Percentiles rank a stretch among this genome's conserved stretches.
phyloP scores from a whole-genome alignment of 768 basidiomycete species.

The Myochromella boudieri region DNA sequence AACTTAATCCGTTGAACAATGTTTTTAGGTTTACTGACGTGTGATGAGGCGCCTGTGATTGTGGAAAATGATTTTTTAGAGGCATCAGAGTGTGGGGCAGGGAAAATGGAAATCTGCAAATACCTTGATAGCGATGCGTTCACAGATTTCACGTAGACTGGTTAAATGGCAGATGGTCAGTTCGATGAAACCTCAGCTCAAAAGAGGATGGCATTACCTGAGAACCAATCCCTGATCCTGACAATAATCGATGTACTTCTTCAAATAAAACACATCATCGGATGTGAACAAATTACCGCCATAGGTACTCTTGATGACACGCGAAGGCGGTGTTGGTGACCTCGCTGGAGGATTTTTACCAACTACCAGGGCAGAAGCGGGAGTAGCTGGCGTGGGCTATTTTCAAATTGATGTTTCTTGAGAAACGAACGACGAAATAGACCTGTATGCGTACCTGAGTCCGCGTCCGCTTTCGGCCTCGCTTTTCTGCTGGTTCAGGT shows the following conservation, averaged over 20 bases:
- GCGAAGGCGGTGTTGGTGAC: conserved; percentile 80
- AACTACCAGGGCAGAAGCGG: conserved; percentile 64
- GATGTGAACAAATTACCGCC: conserved; percentile 86
- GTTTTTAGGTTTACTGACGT: conserved; percentile 49
- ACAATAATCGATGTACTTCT: conserved; percentile 89
- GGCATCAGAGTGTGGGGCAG: not conserved
- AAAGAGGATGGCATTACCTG: conserved; percentile 44
- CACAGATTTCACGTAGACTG: conserved; percentile 82
- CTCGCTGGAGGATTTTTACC: conserved; percentile 71
- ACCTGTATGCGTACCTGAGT: conserved; percentile 36
- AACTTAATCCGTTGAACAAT: not conserved
- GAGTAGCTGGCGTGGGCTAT: conserved; percentile 62
- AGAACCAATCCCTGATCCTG: conserved; percentile 84
- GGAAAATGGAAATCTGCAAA: conserved; percentile 5
- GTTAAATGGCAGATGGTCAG: conserved; percentile 1
- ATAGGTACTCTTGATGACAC: conserved; percentile 86
- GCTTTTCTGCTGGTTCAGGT: conserved; percentile 40
- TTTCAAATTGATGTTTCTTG: not conserved
- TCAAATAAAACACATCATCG: conserved; percentile 80
- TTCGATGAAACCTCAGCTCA: not conserved
- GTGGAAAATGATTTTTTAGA: conserved; percentile 9
- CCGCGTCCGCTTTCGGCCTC: conserved; percentile 71
- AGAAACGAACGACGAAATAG: conserved; percentile 7
- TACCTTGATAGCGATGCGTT: conserved; percentile 82
- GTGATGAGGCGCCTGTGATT: conserved; percentile 76